phyloP scores from a whole-genome alignment of 768 basidiomycete species.

The Scleroderma bovista region DNA sequence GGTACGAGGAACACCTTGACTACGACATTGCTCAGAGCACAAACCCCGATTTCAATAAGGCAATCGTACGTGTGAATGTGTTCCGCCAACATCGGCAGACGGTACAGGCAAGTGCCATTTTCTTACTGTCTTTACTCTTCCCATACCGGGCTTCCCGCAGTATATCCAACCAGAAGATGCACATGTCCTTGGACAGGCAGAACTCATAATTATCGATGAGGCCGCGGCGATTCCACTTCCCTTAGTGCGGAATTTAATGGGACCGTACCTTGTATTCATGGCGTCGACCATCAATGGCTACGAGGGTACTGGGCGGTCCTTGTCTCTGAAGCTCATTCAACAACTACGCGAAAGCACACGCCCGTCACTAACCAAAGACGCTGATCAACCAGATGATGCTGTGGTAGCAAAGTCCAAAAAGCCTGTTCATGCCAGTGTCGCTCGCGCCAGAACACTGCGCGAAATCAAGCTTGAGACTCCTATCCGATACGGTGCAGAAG shows the following conservation, averaged over 20 bases:
- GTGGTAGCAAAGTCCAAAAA: slow-evolving; percentile 49
- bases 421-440: slow-evolving; percentile 50
- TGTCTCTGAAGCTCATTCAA: slow-evolving; percentile 96
- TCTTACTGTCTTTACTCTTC: background rate
- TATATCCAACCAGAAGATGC: slow-evolving; percentile 98
- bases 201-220: slow-evolving; percentile 96
- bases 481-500: slow-evolving; percentile 84
- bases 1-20: slow-evolving; percentile 96
- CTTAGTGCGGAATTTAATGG: slow-evolving; percentile 90
- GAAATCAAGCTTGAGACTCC: slow-evolving; percentile 95
- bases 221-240: slow-evolving; percentile 97
- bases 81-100: slow-evolving; percentile 94
- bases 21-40: slow-evolving; percentile 95
- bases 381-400: slow-evolving; percentile 35
- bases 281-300: slow-evolving; percentile 99
- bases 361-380: slow-evolving; percentile 67
- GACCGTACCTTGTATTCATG: slow-evolving; percentile 96
- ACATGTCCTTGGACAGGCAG: slow-evolving; percentile 95
- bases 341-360: slow-evolving; percentile 90
- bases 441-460: slow-evolving; percentile 65
- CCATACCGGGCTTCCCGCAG: slow-evolving; percentile 35
- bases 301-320: slow-evolving; percentile 97
- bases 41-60: slow-evolving; percentile 92
- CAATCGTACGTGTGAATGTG: slow-evolving; percentile 92
- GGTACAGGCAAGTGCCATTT: slow-evolving; percentile 65